Conservation (phyloP, 2,329 filamentous ascomycete genomes). For the Neofusicoccum parvum region DNA sequence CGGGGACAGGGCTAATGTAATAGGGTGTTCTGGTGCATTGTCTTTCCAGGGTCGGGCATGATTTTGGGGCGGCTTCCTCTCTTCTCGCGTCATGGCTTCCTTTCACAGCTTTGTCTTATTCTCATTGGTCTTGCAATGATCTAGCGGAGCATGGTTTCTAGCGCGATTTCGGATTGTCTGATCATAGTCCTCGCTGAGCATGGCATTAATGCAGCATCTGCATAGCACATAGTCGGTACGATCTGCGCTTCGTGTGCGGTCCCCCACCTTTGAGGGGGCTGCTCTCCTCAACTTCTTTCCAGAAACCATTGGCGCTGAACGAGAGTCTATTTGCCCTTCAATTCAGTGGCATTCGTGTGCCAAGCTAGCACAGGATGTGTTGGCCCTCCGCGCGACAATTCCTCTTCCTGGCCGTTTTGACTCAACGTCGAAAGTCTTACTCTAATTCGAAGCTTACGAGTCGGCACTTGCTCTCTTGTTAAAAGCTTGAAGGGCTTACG, state of each 20-base stretch:
- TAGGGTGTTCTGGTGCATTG: slow-evolving; percentile 15
- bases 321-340: too few relatives aligned
- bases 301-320: too few relatives aligned
- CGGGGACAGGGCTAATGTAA: slow-evolving; percentile 6
- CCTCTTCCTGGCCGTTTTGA: neutral
- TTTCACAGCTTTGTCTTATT: neutral
- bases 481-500: neutral
- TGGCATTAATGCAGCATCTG: neutral
- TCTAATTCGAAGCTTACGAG: neutral
- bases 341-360: too few relatives aligned
- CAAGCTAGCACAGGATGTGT: too few relatives aligned
- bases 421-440: neutral
- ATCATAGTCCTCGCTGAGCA: neutral
- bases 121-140: neutral
- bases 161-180: neutral
- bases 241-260: neutral
- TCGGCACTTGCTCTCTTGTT: neutral
- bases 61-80: slow-evolving; percentile 5
- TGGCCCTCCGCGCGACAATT: too few relatives aligned
- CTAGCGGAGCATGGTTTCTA: neutral
- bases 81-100: neutral
- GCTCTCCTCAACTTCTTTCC: neutral
- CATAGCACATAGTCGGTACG: neutral
- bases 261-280: neutral
- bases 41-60: neutral